Percentiles rank a stretch among this genome's conserved stretches.
Conservation (phyloP, 2,329 filamentous ascomycete genomes). For the Parascedosporium putredinis region DNA sequence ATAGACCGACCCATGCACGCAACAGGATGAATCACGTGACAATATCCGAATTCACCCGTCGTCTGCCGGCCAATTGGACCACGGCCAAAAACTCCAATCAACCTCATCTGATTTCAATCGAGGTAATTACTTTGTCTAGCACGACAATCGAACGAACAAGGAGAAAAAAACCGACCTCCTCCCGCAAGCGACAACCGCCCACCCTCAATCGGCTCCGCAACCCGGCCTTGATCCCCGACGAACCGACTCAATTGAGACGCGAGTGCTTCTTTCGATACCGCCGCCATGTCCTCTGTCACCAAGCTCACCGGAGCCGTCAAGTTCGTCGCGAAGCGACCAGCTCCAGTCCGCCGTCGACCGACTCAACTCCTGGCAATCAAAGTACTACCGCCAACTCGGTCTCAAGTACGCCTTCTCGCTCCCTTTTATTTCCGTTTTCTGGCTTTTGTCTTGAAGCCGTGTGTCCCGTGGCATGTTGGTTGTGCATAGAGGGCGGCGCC, state of each 20-base stretch:
- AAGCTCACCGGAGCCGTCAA: constrained; percentile 1
- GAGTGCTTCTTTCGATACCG: background rate
- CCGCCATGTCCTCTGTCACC: constrained; percentile 1
- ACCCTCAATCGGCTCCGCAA: too few species aligned
- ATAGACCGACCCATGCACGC: background rate
- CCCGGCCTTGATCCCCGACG: too few species aligned
- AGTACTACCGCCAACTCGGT: constrained; percentile 6
- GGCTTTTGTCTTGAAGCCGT: too few species aligned
- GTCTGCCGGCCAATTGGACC: constrained; percentile 1
- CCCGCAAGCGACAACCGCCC: background rate
- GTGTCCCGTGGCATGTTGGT: background rate
- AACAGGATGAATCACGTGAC: constrained; percentile 2
- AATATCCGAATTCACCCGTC: constrained; percentile 6
- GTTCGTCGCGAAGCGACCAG: constrained; percentile 5
- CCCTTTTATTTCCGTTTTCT: background rate
- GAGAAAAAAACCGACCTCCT: background rate
- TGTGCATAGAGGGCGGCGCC: background rate
- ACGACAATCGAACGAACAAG: background rate
- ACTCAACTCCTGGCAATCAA: constrained; percentile 5
- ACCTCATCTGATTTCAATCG: constrained; percentile 8
- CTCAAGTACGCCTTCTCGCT: constrained; percentile 3
- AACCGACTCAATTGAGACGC: background rate
- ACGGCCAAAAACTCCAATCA: constrained; percentile 8
- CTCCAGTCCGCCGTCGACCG: background rate
- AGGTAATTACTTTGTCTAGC: constrained; percentile 7